Conservation (phyloP, 345 rosid genomes). For the Salix udensis region DNA sequence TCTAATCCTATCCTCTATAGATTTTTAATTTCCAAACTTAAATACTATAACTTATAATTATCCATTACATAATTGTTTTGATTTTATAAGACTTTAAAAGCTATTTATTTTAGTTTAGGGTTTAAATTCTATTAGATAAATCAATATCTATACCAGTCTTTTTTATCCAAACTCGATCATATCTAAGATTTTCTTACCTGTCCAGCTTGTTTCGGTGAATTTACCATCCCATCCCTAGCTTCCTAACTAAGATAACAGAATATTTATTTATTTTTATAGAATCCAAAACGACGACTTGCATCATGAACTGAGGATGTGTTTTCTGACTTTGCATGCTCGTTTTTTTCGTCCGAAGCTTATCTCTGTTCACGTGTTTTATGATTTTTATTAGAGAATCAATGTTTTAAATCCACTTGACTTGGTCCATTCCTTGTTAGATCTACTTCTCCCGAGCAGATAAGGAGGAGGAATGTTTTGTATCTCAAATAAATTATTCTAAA, state of each 20-base stretch:
- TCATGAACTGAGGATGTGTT: background rate
- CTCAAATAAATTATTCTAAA: background rate
- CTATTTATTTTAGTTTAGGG: no score
- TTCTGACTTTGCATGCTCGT: background rate
- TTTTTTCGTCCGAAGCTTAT: background rate
- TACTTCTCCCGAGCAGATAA: background rate
- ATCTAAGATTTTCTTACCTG: no score
- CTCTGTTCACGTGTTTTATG: background rate
- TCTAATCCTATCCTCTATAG: no score
- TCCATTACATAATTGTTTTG: no score
- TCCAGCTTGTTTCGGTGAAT: no score
- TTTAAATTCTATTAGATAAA: no score
- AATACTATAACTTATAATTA: no score
- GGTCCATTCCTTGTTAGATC: slow-evolving; percentile 6
- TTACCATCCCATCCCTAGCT: background rate
- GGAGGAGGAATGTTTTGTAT: slow-evolving; percentile 12
- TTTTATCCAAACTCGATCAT: no score
- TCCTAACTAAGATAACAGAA: background rate
- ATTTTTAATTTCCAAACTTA: no score
- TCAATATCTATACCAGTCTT: no score
- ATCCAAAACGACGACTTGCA: background rate
- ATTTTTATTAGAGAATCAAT: background rate
- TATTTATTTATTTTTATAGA: background rate
- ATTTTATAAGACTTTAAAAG: no score
- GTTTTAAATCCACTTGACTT: background rate